These are phyloP conservation scores for Rhodofomes roseus DNA, from an alignment of 1,284 basidiomycete genomes.

Conservation along the genomic window DNA sequence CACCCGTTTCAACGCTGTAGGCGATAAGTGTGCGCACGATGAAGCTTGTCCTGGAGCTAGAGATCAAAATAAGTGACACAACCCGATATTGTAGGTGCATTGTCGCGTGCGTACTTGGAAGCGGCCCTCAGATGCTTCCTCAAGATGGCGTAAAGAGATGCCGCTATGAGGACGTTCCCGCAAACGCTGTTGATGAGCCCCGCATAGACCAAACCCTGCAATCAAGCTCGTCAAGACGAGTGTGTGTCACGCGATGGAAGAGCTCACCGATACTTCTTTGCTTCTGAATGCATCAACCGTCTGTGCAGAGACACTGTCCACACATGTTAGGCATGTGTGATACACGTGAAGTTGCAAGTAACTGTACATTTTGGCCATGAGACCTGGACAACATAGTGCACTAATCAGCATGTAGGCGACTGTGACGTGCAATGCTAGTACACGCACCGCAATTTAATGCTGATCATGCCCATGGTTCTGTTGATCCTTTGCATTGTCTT, in stretches of 20 bases:
- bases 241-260: background rate
- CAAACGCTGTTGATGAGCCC: background rate
- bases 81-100: background rate
- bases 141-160: background rate
- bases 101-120: background rate
- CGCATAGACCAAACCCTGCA: background rate
- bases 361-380: background rate
- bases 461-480: background rate
- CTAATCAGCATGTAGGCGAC: background rate
- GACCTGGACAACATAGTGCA: background rate
- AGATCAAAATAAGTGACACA: background rate
- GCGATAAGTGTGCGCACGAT: slow-evolving; percentile 1
- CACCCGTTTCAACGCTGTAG: slow-evolving; percentile 5
- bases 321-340: background rate
- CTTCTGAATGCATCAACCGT: background rate
- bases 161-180: background rate
- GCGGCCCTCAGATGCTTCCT: background rate
- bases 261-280: background rate
- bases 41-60: background rate
- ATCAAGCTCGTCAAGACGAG: background rate
- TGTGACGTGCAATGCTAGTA: background rate
- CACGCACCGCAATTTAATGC: background rate
- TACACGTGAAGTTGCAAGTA: background rate
- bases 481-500: background rate
- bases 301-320: background rate